Evolutionary conservation across 495 filamentous ascomycete genomes (phyloP), one percentile per base, ranked within the genome.

Genomic region (Aspergillus bertholletiae): DNA sequence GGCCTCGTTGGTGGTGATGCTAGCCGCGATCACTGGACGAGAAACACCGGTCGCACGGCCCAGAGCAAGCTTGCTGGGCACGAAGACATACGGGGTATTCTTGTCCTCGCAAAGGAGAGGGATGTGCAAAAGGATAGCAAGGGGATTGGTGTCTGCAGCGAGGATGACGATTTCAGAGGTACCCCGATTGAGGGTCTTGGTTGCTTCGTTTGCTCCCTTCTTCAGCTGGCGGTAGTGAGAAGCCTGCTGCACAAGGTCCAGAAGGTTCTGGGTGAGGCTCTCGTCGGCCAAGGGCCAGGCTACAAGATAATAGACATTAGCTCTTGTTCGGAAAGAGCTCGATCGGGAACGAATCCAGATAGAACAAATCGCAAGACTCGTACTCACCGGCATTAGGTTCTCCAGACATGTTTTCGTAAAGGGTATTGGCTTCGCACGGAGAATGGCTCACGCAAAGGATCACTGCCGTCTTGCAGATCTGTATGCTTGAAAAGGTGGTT

Each of bases 271-370:
- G 82, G 86, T 74, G n/a, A 96, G 80, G 51, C 78, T 78, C 59
- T 81, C 76, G 64, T 96, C 94, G 70, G 93, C 93, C 65, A 95
- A 75, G 59, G 93, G 93, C 88, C 91, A 96, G 62, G 93, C 93
- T 85, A 63, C 64, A 52, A 40, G 34, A 27, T 20, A 45, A 58
- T 15, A 56, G 13, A 51, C 18, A 46, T 68, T 26, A 68, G 62
- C 51, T 15, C 46, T 17, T 12, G 20, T 30, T 55, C 18, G 20
- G n/a, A n/a, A n/a, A n/a, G n/a, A n/a, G n/a, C n/a, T n/a, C n/a
- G n/a, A n/a, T n/a, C n/a, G n/a, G n/a, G n/a, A n/a, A n/a, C n/a
- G n/a, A n/a, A n/a, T n/a, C n/a, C 30, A 20, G 27, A 21, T 22
- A 22, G 39, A 17, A 15, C 7, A 13, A 24, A 26, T 28, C 4